Evolutionary conservation across 371 early-diverging fungal genomes (phyloP), one percentile per base, ranked within the genome.

Genomic region (Actinomucor elegans): DNA sequence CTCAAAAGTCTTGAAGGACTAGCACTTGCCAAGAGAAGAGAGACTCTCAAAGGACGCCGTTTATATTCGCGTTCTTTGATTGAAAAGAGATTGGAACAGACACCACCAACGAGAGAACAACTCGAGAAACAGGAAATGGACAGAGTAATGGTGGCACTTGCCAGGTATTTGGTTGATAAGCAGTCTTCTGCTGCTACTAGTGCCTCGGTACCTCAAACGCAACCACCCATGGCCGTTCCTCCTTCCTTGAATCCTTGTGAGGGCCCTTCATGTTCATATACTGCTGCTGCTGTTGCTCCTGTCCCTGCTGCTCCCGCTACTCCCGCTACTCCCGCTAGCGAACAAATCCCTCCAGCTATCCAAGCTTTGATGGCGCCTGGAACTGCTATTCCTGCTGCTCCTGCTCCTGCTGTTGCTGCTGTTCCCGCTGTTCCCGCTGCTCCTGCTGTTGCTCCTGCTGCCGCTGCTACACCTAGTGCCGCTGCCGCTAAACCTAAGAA

Each of bases 281-380:
- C 37, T 27, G 35, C 48, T 27, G 15, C 48, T 15, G 6, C 27
- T 14, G 9, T 36, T 15, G 5, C 27, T 12, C 24, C 12, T 10
- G 24, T 24, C 15, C 23, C 43, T 42, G 32, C 29, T 27, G 23
- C 29, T 21, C 14, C 41, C 21, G 33, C 28, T 10, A 26, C 50
- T 18, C 29, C 45, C 32, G 29, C 36, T 46, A 47, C 51, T 10
- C 42, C 52, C 33, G 52, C 23, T 23, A 21, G 15, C 11, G 24
- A 6, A 21, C 32, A 32, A 11, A 34, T 45, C 9, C 54, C 54
- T 29, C 37, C 44, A 28, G 54, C 45, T 21, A 53, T 53, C 23
- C 45, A 45, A 45, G 54, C 54, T 17, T 36, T 53, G 14, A 14
- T 53, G 18, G 28, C 40, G 27, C 31, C 45, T 27, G 45, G 45